phyloP scores from a whole-genome alignment of 306 rosid genomes.

The Cucumis hystrix region DNA sequence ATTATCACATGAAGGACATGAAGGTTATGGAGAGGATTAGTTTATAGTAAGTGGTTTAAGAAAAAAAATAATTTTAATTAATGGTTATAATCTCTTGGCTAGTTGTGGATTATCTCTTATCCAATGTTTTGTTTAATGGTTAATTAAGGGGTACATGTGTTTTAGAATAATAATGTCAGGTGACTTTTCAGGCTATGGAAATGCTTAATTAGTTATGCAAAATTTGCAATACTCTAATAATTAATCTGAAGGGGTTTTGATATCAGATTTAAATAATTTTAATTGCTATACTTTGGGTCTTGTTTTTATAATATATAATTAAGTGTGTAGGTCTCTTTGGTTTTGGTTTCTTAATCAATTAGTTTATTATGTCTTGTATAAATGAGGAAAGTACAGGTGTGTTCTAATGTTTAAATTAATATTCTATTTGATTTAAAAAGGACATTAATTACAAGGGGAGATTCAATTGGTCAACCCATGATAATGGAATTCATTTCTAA shows the following conservation, averaged over 20 bases:
- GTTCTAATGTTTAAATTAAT: no score
- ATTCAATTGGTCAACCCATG: no score
- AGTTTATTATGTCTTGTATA: no score
- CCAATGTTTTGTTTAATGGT: neutral
- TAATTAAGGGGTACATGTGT: neutral
- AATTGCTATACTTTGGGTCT: neutral
- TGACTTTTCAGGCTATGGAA: neutral
- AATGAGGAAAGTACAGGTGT: no score
- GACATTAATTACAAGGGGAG: no score
- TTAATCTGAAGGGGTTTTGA: neutral
- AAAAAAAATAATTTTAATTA: neutral
- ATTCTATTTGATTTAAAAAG: no score
- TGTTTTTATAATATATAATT: neutral
- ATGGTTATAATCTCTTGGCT: neutral
- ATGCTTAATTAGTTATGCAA: neutral
- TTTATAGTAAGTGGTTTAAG: neutral
- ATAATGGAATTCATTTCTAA: no score
- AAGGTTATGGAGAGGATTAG: neutral
- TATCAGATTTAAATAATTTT: neutral
- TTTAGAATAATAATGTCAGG: neutral
- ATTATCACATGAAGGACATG: neutral
- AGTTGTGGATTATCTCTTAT: neutral
- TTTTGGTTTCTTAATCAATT: no score
- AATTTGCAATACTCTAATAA: neutral
- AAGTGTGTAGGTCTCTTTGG: neutral